Conservation (phyloP, 2,329 filamentous ascomycete species). For the Alternaria gaisen region DNA sequence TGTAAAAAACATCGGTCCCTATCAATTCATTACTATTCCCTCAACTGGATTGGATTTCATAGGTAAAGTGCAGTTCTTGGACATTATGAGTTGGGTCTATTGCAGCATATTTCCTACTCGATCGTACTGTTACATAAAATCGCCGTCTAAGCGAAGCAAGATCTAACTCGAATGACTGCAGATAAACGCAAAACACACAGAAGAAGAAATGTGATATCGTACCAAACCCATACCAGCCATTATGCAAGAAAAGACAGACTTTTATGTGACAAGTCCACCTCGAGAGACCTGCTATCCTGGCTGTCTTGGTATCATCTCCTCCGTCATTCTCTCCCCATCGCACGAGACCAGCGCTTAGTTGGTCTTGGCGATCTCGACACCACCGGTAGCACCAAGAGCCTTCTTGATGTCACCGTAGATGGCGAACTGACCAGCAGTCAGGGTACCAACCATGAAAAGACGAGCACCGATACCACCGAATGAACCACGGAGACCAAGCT, state of each 20-base stretch:
- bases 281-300: constrained; percentile 25
- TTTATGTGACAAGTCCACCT: constrained; percentile 26
- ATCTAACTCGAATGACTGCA: constrained; percentile 35
- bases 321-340: constrained; percentile 12
- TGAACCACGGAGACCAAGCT: constrained; percentile 80
- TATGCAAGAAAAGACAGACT: constrained; percentile 45
- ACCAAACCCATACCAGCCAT: constrained; percentile 34
- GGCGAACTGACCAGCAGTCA: constrained; percentile 74
- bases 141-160: constrained; percentile 33
- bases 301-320: constrained; percentile 42
- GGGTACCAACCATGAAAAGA: constrained; percentile 73
- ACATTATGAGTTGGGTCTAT: constrained; percentile 40
- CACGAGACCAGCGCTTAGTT: constrained; percentile 13
- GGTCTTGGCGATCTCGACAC: constrained; percentile 54
- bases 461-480: constrained; percentile 84
- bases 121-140: constrained; percentile 44
- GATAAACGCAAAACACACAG: constrained; percentile 39
- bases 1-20: neutral
- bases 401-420: constrained; percentile 71
- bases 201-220: constrained; percentile 27
- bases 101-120: constrained; percentile 39
- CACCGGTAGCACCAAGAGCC: constrained; percentile 73
- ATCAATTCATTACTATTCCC: neutral
- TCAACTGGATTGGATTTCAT: neutral
- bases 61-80: neutral